Base-by-base conservation (phyloP, 768 basidiomycete genomes). In the Leucogyrophana mollusca region DNA sequence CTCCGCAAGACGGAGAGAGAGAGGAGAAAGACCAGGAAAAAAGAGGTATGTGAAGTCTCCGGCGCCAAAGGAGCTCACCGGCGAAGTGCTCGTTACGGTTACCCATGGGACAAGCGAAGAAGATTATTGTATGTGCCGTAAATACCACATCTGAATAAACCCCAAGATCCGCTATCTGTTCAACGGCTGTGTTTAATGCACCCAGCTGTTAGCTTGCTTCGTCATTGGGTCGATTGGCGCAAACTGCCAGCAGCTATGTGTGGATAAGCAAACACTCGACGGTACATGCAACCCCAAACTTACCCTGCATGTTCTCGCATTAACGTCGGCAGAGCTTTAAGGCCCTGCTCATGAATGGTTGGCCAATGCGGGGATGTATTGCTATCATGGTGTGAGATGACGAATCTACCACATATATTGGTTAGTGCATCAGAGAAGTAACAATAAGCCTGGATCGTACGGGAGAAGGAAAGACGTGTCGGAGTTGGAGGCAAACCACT, bases 1-100 rank as follows among this genome's bases (percentile, higher is more conserved):
- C 9, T 45, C 35, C 22, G 42, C 46, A 10, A 34, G 32, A 7
- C 48, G 52, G 11, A 23, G 57, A 7, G 25, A 45, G 3, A 47
- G 56, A 34, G 40, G n/a, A n/a, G n/a, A 39, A 36, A 14, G 13
- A 36, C 4, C 25, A 32, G n/a, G 49, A 41, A 27, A 23, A 13
- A 40, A 51, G 16, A 55, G 51, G 23, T 64, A 57, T 46, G 64
- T 67, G 46, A 65, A 62, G 50, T 56, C 65, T 20, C 75, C 71
- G 1, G 57, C 52, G 21, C 43, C 49, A 43, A 46, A 57, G 18
- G 60, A 65, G 11, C 66, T 76, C 7, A 62, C 70, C 5, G 56
- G 55, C 30, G 73, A 74, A 3, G 60, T 70, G 4, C 33, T 77
- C 25, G 54, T 77, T 36, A 70, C 72, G 41, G n/a, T n/a, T n/a